Conservation (phyloP, 1,139 yeast genomes). For the Sugiyamaella novakii region DNA sequence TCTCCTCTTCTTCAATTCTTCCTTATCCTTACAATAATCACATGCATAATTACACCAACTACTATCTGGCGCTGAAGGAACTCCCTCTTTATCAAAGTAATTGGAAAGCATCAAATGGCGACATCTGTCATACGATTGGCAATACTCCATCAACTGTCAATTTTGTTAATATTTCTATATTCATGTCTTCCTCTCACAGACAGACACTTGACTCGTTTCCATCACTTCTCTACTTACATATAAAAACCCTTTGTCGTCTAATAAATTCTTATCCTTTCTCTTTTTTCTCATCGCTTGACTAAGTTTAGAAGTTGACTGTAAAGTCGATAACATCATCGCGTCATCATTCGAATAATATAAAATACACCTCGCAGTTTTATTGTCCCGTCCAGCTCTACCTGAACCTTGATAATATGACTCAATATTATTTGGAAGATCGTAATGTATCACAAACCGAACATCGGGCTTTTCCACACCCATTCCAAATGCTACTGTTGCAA, state of each 20-base stretch:
- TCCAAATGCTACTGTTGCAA: constrained; percentile 92
- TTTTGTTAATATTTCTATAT: constrained; percentile 4
- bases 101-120: constrained; percentile 76
- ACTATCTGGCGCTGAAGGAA: constrained; percentile 24
- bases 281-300: no score
- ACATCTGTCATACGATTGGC: constrained; percentile 80
- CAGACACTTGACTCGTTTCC: neutral
- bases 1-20: constrained; percentile 19
- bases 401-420: constrained; percentile 95
- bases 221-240: constrained; percentile 3
- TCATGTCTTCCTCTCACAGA: neutral
- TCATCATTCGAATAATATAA: constrained; percentile 49
- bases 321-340: constrained; percentile 5
- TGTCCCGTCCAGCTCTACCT: constrained; percentile 95
- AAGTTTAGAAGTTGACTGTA: no score
- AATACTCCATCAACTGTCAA: constrained; percentile 68
- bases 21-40: constrained; percentile 38
- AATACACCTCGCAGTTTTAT: constrained; percentile 72
- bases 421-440: constrained; percentile 77
- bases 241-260: constrained; percentile 6
- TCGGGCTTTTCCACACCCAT: constrained; percentile 96
- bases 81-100: constrained; percentile 58
- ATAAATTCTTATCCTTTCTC: neutral
- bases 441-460: constrained; percentile 83
- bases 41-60: constrained; percentile 40